Evolutionary conservation across 192 early-diverging fungal species (phyloP), one percentile per base, ranked within the genome.

Genomic region (Diversispora epigaea): DNA sequence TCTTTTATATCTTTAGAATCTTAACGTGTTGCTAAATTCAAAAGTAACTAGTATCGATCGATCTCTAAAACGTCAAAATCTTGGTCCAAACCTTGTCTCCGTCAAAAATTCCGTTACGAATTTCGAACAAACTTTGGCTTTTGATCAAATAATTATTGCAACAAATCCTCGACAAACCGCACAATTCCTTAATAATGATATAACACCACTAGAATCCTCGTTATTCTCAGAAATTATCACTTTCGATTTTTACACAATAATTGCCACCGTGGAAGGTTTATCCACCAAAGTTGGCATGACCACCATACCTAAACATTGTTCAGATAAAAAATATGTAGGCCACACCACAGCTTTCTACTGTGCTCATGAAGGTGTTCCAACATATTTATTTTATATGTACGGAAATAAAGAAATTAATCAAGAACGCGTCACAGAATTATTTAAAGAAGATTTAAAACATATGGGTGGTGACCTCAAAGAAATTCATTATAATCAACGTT

Each of bases 401-500:
- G 70, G 70, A 11, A 57, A 40, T 21, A 57, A 55, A 40, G 19
- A 72, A 10, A 12, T 72, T 5, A 14, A 39, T 7, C 70, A 19
- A 4, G 70, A 72, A 46, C 8, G 22, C 15, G 70, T 72, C 3
- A 72, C 56, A 8, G 70, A 72, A 58, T 22, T 46, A n/a, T 45
- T 72, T 9, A 55, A 60, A 44, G 40, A 72, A 46, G 70, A 72
- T 44, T 19, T 72, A 3, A 19, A 22, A 17, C 11, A 21, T 17
- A 72, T 72, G 70, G 70, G 70, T 0, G 70, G 70, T 17, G 14
- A 55, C 10, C 5, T 72, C 41, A 57, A 72, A 21, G 56, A 44
- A 43, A 72, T 72, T 45, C 70, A 72, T 57, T 72, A 72, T 43
- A 72, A 45, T 56, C 39, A 72, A 60, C 52, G 47, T 19, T 72